phyloP scores from a whole-genome alignment of 2,329 filamentous ascomycete genomes.

The Arachnomyces sp. region DNA sequence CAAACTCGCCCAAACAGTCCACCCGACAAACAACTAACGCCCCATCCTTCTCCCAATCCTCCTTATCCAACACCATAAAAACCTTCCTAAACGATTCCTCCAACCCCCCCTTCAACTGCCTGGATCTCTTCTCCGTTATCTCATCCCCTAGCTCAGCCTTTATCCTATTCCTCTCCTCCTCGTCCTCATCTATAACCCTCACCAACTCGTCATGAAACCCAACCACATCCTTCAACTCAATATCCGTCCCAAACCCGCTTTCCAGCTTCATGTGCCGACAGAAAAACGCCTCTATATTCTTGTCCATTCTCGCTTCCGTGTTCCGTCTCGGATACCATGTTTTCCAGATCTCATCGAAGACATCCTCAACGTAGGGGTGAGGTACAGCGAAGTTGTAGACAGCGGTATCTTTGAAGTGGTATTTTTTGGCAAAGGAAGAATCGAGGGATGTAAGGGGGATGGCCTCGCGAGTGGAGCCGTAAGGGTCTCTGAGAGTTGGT shows the following conservation, averaged over 20 bases:
- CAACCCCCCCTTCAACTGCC: slow-evolving; percentile 1
- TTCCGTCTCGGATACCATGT: slow-evolving; percentile 5
- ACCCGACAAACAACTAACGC: not conserved
- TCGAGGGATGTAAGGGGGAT: not conserved
- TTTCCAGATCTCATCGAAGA: slow-evolving; percentile 4
- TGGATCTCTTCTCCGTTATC: not conserved
- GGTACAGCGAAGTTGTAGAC: slow-evolving; percentile 1
- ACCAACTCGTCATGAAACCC: not conserved
- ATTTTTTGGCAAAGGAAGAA: not conserved
- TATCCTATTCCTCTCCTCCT: not conserved
- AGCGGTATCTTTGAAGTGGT: slow-evolving; percentile 1
- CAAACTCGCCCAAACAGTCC: not conserved
- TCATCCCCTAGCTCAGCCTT: no score
- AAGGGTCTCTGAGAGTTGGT: not conserved
- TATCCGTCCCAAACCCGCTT: not conserved
- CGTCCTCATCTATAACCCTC: not conserved
- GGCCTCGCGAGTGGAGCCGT: not conserved
- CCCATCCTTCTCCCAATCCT: slow-evolving; percentile 1
- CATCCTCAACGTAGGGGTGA: not conserved
- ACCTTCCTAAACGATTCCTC: slow-evolving; percentile 1
- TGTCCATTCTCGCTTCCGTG: not conserved
- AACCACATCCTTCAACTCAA: not conserved
- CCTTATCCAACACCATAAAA: slow-evolving; percentile 1
- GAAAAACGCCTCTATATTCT: not conserved
- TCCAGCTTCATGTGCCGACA: not conserved